These are phyloP conservation scores for Nakazawaea ishiwadae DNA, from an alignment of 805 yeast species.

Conservation along the genomic window DNA sequence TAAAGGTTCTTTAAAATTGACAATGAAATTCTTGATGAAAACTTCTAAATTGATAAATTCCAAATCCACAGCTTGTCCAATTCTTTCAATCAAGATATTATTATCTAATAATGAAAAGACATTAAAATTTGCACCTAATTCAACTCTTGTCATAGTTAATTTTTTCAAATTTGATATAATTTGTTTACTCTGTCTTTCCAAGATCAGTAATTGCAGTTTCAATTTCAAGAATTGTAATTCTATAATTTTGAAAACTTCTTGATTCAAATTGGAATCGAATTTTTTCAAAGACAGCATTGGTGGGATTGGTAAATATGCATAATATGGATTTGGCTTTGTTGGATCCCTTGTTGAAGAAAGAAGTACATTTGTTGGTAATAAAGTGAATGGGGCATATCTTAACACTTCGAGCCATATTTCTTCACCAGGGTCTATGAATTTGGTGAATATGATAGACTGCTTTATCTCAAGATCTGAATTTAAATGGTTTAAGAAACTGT, in stretches of 20 bases:
- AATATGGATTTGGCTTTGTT: slow-evolving; percentile 48
- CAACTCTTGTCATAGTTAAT: slow-evolving; percentile 36
- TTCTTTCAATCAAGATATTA: slow-evolving; percentile 34
- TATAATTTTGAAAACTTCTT: slow-evolving; percentile 21
- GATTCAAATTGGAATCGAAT: slow-evolving; percentile 22
- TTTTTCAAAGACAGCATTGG: slow-evolving; percentile 23
- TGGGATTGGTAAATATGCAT: slow-evolving; percentile 41
- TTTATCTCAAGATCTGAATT: slow-evolving; percentile 29
- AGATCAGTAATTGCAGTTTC: slow-evolving; percentile 16
- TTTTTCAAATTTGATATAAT: slow-evolving; percentile 35
- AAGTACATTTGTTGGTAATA: slow-evolving; percentile 42
- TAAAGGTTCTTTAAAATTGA: slow-evolving; percentile 45
- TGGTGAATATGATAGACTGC: slow-evolving; percentile 33
- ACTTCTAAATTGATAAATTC: slow-evolving; percentile 45
- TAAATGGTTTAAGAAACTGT: slow-evolving; percentile 37
- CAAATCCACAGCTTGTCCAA: slow-evolving; percentile 49
- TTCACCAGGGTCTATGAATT: slow-evolving; percentile 49
- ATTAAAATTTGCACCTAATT: slow-evolving; percentile 53
- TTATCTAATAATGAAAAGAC: slow-evolving; percentile 45
- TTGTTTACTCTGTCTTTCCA: slow-evolving; percentile 34
- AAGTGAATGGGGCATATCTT: slow-evolving; percentile 30
- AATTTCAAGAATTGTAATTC: slow-evolving; percentile 19
- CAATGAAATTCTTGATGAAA: slow-evolving; percentile 33
- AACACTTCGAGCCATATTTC: slow-evolving; percentile 45
- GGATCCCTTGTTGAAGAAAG: slow-evolving; percentile 48